Conservation (phyloP, 257 asterid species). For the Verbena officinalis region DNA sequence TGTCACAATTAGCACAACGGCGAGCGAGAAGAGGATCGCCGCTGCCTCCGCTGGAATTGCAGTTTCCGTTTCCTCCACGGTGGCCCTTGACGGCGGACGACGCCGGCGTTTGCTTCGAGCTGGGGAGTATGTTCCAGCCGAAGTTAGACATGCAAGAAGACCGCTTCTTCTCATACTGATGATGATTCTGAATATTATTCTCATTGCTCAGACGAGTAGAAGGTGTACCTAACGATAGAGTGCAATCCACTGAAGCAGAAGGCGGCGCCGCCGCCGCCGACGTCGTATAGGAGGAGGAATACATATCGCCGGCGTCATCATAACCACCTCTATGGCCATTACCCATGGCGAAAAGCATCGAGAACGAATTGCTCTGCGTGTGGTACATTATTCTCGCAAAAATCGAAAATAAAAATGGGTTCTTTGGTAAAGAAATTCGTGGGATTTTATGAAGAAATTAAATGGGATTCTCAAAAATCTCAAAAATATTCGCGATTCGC, state of each 20-base stretch:
- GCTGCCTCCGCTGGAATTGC: slow-evolving; percentile 21
- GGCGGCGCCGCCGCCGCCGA: too few species aligned
- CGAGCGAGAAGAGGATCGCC: slow-evolving; percentile 72
- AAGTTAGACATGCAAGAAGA: slow-evolving; percentile 65
- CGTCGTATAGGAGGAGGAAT: slow-evolving; percentile 40
- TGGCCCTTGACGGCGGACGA: slow-evolving; percentile 48
- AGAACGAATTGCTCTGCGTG: slow-evolving; percentile 48
- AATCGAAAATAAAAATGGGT: not conserved
- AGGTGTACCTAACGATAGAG: slow-evolving; percentile 90
- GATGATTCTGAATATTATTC: not conserved
- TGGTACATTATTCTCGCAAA: slow-evolving; percentile 42
- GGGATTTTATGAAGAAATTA: too few species aligned
- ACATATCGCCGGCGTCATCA: slow-evolving; percentile 47
- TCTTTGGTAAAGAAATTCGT: too few species aligned
- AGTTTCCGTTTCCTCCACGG: slow-evolving; percentile 44
- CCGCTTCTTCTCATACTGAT: slow-evolving; percentile 48
- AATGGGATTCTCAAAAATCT: slow-evolving; percentile 13
- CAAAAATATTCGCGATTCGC: not conserved
- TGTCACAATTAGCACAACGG: slow-evolving; percentile 96
- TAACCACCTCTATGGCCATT: slow-evolving; percentile 24
- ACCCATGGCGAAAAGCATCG: slow-evolving; percentile 66
- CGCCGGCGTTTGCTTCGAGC: slow-evolving; percentile 51
- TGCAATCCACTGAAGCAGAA: slow-evolving; percentile 82
- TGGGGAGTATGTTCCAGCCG: slow-evolving; percentile 75
- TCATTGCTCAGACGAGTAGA: slow-evolving; percentile 58